Evolutionary conservation across 768 basidiomycete species (phyloP).

Genomic region (Boletales sp.): DNA sequence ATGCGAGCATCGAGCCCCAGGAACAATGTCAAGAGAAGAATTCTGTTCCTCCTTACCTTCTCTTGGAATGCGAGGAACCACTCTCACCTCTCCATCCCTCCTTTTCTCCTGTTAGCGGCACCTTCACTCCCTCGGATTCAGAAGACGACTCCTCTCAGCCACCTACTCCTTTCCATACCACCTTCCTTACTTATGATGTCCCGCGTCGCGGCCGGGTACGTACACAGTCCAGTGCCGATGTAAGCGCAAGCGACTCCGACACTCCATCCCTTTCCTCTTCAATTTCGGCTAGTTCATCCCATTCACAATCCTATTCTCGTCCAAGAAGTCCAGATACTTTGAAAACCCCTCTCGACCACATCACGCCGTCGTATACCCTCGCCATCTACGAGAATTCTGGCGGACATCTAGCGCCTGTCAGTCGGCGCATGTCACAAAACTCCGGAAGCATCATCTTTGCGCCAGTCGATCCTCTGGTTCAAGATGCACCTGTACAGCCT

Average conservation of each 20-base stretch:
- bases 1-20: conserved; percentile 18
- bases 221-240: conserved; percentile 24
- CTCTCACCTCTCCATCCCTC: conserved; percentile 23
- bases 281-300: conserved; percentile 36
- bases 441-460: conserved; percentile 24
- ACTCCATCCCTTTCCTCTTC: conserved; percentile 49
- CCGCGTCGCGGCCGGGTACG: conserved; percentile 31
- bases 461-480: conserved; percentile 12
- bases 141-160: conserved; percentile 28
- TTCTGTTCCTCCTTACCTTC: conserved; percentile 19
- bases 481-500: conserved; percentile 18
- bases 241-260: conserved; percentile 39
- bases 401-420: conserved; percentile 14
- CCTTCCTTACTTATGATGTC: conserved; percentile 29
- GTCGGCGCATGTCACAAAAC: conserved; percentile 12
- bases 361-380: conserved; percentile 22
- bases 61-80: conserved; percentile 31
- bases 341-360: conserved; percentile 32
- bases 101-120: conserved; percentile 5
- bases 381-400: conserved; percentile 35
- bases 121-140: conserved; percentile 30
- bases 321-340: conserved; percentile 33
- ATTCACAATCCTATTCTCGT: conserved; percentile 30
- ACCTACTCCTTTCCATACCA: conserved; percentile 14
- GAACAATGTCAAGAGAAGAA: conserved; percentile 7